A percentile compares a stretch with the other conserved stretches of the same genome.
Conservation (phyloP, 179 eudicot species). For the Silene noctiflora region DNA sequence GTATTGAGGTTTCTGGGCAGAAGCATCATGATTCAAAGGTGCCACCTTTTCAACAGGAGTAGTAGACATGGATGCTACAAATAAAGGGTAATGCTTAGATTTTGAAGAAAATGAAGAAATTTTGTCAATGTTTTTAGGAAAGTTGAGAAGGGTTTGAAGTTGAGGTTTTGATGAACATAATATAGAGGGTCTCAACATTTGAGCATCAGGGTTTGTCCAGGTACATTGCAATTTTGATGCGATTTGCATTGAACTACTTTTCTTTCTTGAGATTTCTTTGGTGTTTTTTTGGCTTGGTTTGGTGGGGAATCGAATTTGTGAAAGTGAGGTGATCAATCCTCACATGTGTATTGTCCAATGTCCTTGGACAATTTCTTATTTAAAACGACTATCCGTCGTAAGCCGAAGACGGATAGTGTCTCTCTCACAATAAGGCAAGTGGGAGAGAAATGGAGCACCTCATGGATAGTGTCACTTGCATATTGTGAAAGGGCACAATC, state of each 20-base stretch:
- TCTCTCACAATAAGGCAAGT: too few species aligned
- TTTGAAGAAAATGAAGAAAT: neutral
- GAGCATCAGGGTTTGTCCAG: slow-evolving; percentile 34
- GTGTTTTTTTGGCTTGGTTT: neutral
- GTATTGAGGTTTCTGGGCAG: slow-evolving; percentile 30
- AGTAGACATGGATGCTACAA: slow-evolving; percentile 34
- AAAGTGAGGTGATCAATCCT: too few species aligned
- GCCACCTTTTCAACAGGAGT: slow-evolving; percentile 28
- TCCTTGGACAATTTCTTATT: too few species aligned
- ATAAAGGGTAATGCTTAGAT: slow-evolving; percentile 20
- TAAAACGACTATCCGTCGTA: too few species aligned
- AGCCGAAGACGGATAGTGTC: too few species aligned
- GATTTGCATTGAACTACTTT: slow-evolving; percentile 18
- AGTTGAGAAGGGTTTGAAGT: slow-evolving; percentile 15
- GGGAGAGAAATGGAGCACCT: too few species aligned
- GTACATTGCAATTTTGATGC: slow-evolving; percentile 24
- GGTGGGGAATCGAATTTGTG: neutral
- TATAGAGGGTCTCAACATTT: slow-evolving; percentile 25
- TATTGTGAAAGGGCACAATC: too few species aligned
- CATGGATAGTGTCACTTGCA: too few species aligned
- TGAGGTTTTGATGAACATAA: neutral
- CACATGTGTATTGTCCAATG: too few species aligned
- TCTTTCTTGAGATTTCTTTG: neutral
- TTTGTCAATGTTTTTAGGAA: neutral
- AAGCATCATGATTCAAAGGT: slow-evolving; percentile 26